phyloP scores from a whole-genome alignment of 2,329 filamentous ascomycete genomes.

The Cladosporium colombiae region DNA sequence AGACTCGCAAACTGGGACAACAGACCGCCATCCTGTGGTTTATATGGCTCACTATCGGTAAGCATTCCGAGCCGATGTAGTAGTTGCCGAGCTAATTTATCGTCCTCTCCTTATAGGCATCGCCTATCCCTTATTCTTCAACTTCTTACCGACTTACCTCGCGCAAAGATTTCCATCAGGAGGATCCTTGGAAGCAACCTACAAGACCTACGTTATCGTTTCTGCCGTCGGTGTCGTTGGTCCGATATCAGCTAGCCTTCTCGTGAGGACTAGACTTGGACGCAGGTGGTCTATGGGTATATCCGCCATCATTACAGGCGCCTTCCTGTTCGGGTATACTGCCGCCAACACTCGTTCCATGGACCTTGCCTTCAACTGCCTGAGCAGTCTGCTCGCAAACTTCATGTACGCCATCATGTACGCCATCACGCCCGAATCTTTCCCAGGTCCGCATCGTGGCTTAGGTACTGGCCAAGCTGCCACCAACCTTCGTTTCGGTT shows the following conservation, averaged over 20 bases:
- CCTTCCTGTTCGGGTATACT: conserved; percentile 48
- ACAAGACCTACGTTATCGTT: conserved; percentile 62
- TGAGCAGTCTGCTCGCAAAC: conserved; percentile 55
- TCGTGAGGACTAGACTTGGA: conserved; percentile 56
- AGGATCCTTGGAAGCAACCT: conserved; percentile 56
- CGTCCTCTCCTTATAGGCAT: conserved; percentile 39
- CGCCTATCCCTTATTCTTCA: conserved; percentile 73
- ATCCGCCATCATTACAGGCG: conserved; percentile 45
- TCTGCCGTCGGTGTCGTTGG: conserved; percentile 64
- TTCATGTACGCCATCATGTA: conserved; percentile 57
- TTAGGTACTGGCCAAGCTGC: conserved; percentile 55
- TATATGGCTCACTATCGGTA: conserved; percentile 59
- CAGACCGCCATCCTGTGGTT: conserved; percentile 67
- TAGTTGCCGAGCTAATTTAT: not conserved
- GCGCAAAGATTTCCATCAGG: conserved; percentile 57
- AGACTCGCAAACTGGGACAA: conserved; percentile 59
- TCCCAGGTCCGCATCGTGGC: conserved; percentile 54
- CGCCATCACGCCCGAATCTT: conserved; percentile 54
- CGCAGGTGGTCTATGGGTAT: conserved; percentile 49
- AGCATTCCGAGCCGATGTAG: not conserved
- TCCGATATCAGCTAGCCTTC: conserved; percentile 67
- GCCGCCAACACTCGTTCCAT: conserved; percentile 47
- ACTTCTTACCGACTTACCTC: conserved; percentile 69
- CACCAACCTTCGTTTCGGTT: conserved; percentile 42
- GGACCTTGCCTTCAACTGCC: conserved; percentile 51